Evolutionary conservation across 352 stramenopile species (phyloP).

Genomic region (Phytophthora multivora): DNA sequence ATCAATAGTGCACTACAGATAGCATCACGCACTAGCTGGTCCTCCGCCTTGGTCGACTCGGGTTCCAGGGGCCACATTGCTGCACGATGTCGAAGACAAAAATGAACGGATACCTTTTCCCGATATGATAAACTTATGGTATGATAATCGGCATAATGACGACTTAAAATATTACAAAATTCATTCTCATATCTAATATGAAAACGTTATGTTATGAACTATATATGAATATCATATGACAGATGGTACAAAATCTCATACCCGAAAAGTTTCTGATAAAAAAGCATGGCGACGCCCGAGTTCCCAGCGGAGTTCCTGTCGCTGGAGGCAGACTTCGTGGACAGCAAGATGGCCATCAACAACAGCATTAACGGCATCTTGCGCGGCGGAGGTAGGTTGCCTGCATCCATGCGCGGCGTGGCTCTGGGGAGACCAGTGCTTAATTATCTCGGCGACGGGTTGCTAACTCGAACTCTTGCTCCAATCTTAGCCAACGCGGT

Average conservation of each 20-base stretch:
- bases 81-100: neutral
- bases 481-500: constrained; percentile 32
- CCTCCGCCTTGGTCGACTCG: constrained; percentile 37
- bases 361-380: constrained; percentile 75
- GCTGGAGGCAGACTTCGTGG: constrained; percentile 81
- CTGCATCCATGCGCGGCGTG: neutral
- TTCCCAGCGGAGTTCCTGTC: constrained; percentile 66
- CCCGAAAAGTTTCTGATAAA: neutral
- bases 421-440: neutral
- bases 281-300: constrained; percentile 26
- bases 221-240: no score
- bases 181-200: no score
- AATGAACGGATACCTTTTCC: neutral
- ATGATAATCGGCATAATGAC: no score
- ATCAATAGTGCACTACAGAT: neutral
- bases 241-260: no score
- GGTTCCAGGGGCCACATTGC: constrained; percentile 20
- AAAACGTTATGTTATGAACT: no score
- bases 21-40: constrained; percentile 39
- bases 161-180: no score
- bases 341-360: constrained; percentile 85
- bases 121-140: no score
- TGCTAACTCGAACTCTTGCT: neutral
- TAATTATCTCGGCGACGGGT: constrained; percentile 18
- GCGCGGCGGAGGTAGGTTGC: constrained; percentile 41